Base-by-base conservation (phyloP, 495 filamentous ascomycete species). In the Aspergillus olivimuriae region DNA sequence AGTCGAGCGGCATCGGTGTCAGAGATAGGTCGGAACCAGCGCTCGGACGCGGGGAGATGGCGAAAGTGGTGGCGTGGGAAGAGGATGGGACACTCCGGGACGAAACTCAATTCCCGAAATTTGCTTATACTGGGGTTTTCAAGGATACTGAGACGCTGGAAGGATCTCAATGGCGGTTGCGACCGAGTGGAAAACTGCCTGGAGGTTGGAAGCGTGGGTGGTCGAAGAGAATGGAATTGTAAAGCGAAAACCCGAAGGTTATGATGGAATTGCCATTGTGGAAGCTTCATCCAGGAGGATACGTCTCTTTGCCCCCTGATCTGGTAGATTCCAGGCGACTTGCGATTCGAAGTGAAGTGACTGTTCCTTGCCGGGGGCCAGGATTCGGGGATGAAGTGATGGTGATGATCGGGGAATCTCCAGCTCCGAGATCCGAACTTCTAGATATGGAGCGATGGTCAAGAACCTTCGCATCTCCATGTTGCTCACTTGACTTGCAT, bases 71-170 rank as follows among this genome's bases (percentile, higher is more conserved):
- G 58, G 31, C 62, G 65, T 4, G 74, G 74, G 12, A 83, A 58
- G 22, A 79, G 38, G 4, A 55, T 61, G 2, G 79, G 78, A 24
- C 56, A 52, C 4, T 68, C 70, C 9, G 65, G 65, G 7, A 41
- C 33, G 53, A 82, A 80, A 46, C 57, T 73, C 40, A 58, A 45
- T 16, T 63, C 41, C 21, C 69, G 75, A 50, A 82, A 82, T 33
- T 58, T 63, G 8, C 67, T 53, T 39, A 77, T 50, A 42, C 41
- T 42, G 40, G 33, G 46, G 51, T 64, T 41, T 21, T 51, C 18
- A 34, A 68, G 58, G 16, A 68, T 55, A 1, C 52, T 44, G 14
- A 69, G 58, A n/a, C 57, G 39, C 12, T 44, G 46, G 48, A 34
- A 65, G 67, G 28, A 37, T 39, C 30, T 34, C 24, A 24, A 11